Conservation (phyloP, 1,284 basidiomycete genomes). For the Phenoliferia sp. region DNA sequence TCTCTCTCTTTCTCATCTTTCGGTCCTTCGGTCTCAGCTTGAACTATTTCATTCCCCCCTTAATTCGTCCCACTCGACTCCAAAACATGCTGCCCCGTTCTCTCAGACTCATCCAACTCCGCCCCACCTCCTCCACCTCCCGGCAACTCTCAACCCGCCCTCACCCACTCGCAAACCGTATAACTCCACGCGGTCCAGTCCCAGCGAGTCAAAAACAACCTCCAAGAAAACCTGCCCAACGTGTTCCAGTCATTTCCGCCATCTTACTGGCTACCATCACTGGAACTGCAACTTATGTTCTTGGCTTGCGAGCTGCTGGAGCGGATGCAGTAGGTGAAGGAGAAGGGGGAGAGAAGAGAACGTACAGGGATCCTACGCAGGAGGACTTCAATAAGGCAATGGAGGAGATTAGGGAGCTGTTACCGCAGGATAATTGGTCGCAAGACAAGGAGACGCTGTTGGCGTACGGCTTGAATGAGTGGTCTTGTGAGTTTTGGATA, state of each 20-base stretch:
- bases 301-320: conserved; percentile 5
- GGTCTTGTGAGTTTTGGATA: conserved; percentile 20
- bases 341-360: not conserved
- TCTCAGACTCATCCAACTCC: no score
- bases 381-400: conserved; percentile 28
- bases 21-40: no score
- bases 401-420: conserved; percentile 16
- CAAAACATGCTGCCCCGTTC: no score
- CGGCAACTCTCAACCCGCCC: conserved; percentile 10
- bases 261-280: conserved; percentile 34
- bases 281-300: conserved; percentile 26
- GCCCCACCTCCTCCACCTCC: not conserved
- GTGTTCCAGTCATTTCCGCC: conserved; percentile 15
- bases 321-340: not conserved
- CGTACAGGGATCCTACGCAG: conserved; percentile 23
- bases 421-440: conserved; percentile 31
- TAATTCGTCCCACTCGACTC: no score
- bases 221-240: not conserved
- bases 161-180: conserved; percentile 17
- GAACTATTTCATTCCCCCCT: no score
- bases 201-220: not conserved
- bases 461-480: conserved; percentile 22
- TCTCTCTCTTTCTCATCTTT: no score
- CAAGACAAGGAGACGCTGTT: conserved; percentile 26
- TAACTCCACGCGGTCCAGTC: conserved; percentile 17